Base-by-base conservation (phyloP, 1,284 basidiomycete genomes). In the Ceratobasidium sp. region DNA sequence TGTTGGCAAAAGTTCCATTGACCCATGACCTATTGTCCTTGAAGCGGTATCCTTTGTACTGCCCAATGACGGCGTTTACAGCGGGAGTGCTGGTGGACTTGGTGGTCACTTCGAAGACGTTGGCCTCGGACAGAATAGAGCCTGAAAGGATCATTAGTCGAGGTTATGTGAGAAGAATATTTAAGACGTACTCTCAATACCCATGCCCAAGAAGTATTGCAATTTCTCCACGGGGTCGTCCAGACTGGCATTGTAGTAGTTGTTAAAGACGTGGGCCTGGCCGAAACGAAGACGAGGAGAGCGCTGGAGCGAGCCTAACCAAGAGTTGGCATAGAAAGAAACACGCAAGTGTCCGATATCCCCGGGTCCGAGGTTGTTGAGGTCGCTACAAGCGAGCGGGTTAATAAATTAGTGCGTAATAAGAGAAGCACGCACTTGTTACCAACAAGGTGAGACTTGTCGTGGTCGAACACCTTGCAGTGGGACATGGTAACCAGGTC, bases 221-320 rank as follows among this genome's bases (percentile, higher is more conserved):
- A 70, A 26, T 21, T 47, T 58, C 38, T 58, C 54, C 1, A 58
- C 9, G 30, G 67, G 54, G 26, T 70, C 67, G 18, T 58, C 32
- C 4, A 70, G 32, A n/a, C 67, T 70, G 21, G 67, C 67, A 16
- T 59, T 70, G 55, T 70, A 70, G 44, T 70, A 70, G 55, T 70
- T 70, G 35, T 70, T 70, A 43, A 70, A 70, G 18, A 70, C 67
- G 32, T 70, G 67, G n/a, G 67, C 67, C 46, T 70, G 28, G 55
- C 67, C 67, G 55, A 70, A 70, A 16, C 67, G 67, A n/a, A 70
- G 50, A 41, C 67, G 67, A 50, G 67, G 67, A 49, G 67, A 70
- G 38, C 67, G 67, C 30, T 70, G 67, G 9, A 70, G 55, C 26
- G 67, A 70, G n/a, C 55, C 49, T 28, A 70, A 30, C 67, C 67